Base-by-base conservation (phyloP, 768 basidiomycete genomes). In the Holtermanniella nyarrowii region DNA sequence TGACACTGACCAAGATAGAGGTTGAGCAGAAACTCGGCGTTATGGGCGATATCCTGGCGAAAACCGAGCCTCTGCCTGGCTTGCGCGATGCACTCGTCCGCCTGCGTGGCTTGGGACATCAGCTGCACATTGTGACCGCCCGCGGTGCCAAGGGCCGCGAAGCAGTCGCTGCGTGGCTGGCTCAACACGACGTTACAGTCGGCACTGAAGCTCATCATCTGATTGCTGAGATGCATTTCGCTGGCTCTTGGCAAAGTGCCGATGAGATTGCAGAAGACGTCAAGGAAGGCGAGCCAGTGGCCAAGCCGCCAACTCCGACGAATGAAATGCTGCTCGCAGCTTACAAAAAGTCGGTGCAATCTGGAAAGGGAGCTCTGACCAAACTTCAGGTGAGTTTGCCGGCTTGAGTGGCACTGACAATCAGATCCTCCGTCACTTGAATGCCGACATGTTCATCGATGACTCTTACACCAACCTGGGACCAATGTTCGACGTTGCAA, bases 121-220 rank as follows among this genome's bases (percentile, higher is more conserved):
- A 40, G 26, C 42, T 54, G 42, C 53, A 54, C 42, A 49, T 54
- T 31, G 53, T 54, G 41, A 54, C 53, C 4, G 53, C 53, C 4
- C 46, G 53, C 12, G 26, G 40, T 12, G 12, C 14, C 14, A 24
- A n/a, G 4, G 10, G 14, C 2, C 23, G 42, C 40, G 18, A 39
- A 5, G 18, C 39, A 7, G 53, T 54, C 4, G 7, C 23, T 10
- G 40, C 42, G 24, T 54, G 53, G 53, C 42, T 49, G 41, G 26
- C 42, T 12, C 4, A 23, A 7, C 53, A 54, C 20, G 47, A 45
- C 27, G 5, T 54, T 42, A 42, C 31, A 7, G 16, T 37, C 7
- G 31, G 31, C 10, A 7, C 7, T 7, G 16, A 16, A 7, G 7
- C 31, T 37, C 7, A 25, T 7, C 23, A 49, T 3, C 11, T 54